phyloP scores from a whole-genome alignment of 352 stramenopile genomes.

The Pythium phragmiticola region DNA sequence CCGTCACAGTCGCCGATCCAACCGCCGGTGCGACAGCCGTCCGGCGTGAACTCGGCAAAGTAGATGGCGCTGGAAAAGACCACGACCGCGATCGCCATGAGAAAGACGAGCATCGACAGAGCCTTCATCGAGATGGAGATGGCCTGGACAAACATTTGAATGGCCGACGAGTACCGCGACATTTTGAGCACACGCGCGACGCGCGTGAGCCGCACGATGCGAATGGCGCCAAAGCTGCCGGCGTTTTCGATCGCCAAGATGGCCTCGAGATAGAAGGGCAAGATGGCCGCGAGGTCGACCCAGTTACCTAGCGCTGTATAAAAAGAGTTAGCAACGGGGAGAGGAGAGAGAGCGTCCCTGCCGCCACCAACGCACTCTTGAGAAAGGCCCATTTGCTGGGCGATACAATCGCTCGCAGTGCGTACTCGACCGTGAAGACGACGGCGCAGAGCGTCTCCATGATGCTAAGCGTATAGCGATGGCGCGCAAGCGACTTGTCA shows the following conservation, averaged over 20 bases:
- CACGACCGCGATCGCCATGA: slow-evolving; percentile 83
- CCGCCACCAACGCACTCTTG: slow-evolving; percentile 18
- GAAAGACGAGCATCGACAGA: slow-evolving; percentile 85
- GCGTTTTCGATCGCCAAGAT: slow-evolving; percentile 68
- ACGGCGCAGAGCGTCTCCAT: slow-evolving; percentile 51
- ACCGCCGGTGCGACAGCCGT: slow-evolving; percentile 56
- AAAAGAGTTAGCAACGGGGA: not conserved
- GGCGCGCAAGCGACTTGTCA: slow-evolving; percentile 40
- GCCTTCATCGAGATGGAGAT: slow-evolving; percentile 75
- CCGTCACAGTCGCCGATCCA: slow-evolving; percentile 54
- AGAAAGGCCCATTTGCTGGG: slow-evolving; percentile 54
- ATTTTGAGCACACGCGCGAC: slow-evolving; percentile 87
- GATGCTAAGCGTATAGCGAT: slow-evolving; percentile 32
- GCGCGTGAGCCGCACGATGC: slow-evolving; percentile 81
- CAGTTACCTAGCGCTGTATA: slow-evolving; percentile 67
- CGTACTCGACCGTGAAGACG: slow-evolving; percentile 66
- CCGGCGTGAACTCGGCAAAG: slow-evolving; percentile 71
- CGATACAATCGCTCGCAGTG: slow-evolving; percentile 44
- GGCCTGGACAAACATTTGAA: slow-evolving; percentile 79
- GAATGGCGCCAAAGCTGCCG: slow-evolving; percentile 64
- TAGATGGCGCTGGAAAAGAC: slow-evolving; percentile 86
- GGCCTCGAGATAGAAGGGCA: slow-evolving; percentile 83
- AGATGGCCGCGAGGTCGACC: slow-evolving; percentile 79
- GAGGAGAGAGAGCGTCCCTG: not conserved
- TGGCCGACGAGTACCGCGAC: slow-evolving; percentile 83